Conservation (phyloP, 768 basidiomycete species). For the Termitomyces sp. region DNA sequence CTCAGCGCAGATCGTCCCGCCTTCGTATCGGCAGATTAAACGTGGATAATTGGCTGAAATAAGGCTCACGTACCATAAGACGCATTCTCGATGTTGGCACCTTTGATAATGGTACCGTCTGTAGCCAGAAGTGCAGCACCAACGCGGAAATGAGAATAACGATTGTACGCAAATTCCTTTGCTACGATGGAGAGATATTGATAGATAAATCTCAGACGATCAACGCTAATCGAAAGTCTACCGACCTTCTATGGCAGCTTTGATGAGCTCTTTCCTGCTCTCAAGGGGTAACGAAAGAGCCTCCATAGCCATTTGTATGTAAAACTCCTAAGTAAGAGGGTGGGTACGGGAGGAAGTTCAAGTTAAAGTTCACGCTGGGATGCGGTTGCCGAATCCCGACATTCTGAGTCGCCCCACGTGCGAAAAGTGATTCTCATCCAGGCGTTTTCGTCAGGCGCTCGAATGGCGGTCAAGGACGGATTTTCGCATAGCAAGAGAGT, state of each 20-base stretch:
- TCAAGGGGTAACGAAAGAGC: constrained; percentile 31
- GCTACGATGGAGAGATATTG: constrained; percentile 30
- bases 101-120: constrained; percentile 70
- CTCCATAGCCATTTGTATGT: constrained; percentile 12
- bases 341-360: neutral
- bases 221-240: neutral
- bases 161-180: constrained; percentile 67
- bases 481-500: neutral
- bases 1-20: constrained; percentile 91
- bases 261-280: constrained; percentile 44
- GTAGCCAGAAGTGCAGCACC: constrained; percentile 78
- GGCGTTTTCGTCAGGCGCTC: neutral
- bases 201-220: neutral
- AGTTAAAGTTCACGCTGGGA: neutral
- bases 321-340: neutral
- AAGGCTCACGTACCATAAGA: constrained; percentile 58
- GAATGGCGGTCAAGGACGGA: neutral
- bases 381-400: neutral
- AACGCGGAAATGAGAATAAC: constrained; percentile 90
- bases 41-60: neutral
- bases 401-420: neutral
- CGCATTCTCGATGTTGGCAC: constrained; percentile 93
- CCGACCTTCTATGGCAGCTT: constrained; percentile 55
- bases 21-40: constrained; percentile 30
- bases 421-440: neutral